Percentiles rank a stretch among this genome's conserved stretches.
phyloP scores from a whole-genome alignment of 495 filamentous ascomycete genomes.

The Xylaria castorea region DNA sequence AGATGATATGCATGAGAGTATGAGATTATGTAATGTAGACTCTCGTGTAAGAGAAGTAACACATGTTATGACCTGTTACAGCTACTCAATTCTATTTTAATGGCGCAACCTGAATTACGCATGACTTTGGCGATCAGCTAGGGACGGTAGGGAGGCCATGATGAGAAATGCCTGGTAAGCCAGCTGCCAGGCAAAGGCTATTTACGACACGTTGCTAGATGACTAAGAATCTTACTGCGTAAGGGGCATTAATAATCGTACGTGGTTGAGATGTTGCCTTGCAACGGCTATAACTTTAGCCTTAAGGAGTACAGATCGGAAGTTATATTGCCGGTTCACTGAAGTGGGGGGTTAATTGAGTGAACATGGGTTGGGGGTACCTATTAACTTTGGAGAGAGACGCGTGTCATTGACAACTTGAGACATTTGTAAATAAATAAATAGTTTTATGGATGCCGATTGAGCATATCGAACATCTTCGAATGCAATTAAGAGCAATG shows the following conservation, averaged over 20 bases:
- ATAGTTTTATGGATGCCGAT: background rate
- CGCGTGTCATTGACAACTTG: background rate
- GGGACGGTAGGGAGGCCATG: background rate
- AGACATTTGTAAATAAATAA: background rate
- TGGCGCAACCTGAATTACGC: background rate
- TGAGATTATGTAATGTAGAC: background rate
- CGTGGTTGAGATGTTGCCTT: background rate
- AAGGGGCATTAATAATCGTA: background rate
- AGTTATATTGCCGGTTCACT: slow-evolving; percentile 1
- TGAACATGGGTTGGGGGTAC: slow-evolving; percentile 6
- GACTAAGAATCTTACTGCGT: background rate
- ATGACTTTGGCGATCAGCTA: background rate
- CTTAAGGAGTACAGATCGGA: background rate
- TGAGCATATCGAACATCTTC: background rate
- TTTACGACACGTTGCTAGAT: background rate
- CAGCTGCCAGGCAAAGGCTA: no score
- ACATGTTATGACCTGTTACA: background rate
- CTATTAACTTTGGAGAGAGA: background rate
- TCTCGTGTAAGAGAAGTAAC: slow-evolving; percentile 1
- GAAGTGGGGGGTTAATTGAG: slow-evolving; percentile 19
- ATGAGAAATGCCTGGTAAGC: background rate
- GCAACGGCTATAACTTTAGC: background rate
- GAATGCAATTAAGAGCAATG: slow-evolving; percentile 19
- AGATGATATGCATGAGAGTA: background rate
- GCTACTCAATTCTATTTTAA: background rate